Percentiles rank a stretch among this genome's conserved stretches.
Conservation (phyloP, 805 yeast species). For the Sugiyamaella floridensis region DNA sequence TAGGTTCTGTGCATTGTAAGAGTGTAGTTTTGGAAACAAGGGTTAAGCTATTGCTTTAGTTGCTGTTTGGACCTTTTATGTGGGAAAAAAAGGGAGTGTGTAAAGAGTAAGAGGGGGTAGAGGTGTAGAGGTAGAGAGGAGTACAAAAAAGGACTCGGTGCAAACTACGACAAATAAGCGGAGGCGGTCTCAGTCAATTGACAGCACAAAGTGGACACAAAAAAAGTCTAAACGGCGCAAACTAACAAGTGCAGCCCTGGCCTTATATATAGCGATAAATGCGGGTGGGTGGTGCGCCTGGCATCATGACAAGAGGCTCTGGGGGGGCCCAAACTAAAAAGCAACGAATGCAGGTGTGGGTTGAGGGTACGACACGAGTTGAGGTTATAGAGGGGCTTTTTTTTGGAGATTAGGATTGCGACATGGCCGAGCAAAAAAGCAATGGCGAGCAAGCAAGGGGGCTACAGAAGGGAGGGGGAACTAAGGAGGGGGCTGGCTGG, state of each 20-base stretch:
- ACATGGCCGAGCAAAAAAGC: neutral
- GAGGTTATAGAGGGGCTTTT: neutral
- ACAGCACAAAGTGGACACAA: neutral
- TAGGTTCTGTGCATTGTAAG: slow-evolving; percentile 92
- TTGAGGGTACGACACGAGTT: neutral
- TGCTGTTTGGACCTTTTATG: neutral
- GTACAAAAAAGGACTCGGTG: neutral
- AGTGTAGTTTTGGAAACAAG: too few relatives aligned
- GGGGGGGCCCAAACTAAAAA: neutral
- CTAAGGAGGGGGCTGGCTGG: neutral
- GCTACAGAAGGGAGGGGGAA: neutral
- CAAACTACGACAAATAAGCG: neutral
- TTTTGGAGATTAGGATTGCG: neutral
- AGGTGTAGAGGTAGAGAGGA: neutral
- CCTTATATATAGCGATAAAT: neutral
- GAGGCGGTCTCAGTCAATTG: neutral
- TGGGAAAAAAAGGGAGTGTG: neutral
- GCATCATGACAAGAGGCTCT: neutral
- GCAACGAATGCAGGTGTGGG: neutral
- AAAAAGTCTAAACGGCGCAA: neutral
- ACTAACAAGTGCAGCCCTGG: neutral
- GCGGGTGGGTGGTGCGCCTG: neutral
- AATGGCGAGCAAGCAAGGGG: neutral
- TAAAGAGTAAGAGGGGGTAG: neutral
- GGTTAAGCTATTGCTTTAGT: neutral